Evolutionary conservation across 2,329 filamentous ascomycete genomes (phyloP).

Genomic region (Calycina herbarum): DNA sequence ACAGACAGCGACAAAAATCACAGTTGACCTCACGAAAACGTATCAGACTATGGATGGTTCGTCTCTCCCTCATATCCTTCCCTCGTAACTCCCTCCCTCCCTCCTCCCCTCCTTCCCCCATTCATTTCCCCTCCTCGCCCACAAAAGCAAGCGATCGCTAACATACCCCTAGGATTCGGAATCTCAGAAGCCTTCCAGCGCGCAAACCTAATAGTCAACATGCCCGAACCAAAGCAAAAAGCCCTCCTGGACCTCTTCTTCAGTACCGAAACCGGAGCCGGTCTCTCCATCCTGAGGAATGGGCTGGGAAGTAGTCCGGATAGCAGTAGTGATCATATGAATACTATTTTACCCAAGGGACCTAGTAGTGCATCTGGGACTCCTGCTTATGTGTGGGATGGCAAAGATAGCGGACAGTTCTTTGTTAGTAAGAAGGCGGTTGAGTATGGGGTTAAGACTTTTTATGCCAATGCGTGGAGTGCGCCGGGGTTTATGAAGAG

Average conservation of each 20-base stretch:
- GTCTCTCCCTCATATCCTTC: neutral
- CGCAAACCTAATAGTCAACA: constrained; percentile 43
- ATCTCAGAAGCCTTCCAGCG: constrained; percentile 50
- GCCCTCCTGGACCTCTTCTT: constrained; percentile 48
- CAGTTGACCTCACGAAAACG: constrained; percentile 26
- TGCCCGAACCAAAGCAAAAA: constrained; percentile 35
- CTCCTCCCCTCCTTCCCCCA: neutral
- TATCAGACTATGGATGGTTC: constrained; percentile 42
- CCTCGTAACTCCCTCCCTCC: neutral
- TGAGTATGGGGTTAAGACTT: constrained; percentile 44
- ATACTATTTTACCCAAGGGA: constrained; percentile 46
- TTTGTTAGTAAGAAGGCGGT: constrained; percentile 51
- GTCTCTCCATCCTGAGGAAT: constrained; percentile 52
- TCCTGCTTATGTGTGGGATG: constrained; percentile 47
- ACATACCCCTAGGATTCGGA: constrained; percentile 43
- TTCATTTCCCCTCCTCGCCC: neutral
- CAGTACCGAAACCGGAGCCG: constrained; percentile 46
- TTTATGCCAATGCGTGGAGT: constrained; percentile 52
- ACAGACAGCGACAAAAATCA: constrained; percentile 25
- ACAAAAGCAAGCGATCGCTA: neutral
- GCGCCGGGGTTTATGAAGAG: constrained; percentile 54
- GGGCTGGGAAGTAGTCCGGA: constrained; percentile 44
- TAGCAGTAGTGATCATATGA: constrained; percentile 36
- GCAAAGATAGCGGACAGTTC: constrained; percentile 50
- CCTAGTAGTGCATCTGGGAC: constrained; percentile 44